Conservation (phyloP, 1,139 yeast species). For the Pichia sp. region DNA sequence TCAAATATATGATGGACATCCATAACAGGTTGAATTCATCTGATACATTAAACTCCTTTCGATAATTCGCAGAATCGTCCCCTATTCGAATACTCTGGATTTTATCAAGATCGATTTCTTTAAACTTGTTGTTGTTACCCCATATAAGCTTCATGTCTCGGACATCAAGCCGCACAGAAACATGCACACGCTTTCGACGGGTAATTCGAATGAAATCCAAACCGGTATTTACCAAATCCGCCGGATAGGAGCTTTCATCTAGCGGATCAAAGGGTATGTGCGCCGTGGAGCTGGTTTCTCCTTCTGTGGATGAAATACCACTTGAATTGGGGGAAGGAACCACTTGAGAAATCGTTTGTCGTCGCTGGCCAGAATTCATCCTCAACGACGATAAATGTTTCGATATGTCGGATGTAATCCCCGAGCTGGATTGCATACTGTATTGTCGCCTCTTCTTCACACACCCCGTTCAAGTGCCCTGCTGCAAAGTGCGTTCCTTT, state of each 20-base stretch:
- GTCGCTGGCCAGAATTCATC: conserved; percentile 1
- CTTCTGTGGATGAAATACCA: neutral
- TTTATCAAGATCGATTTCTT: conserved; percentile 5
- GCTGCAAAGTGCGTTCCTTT: too few relatives aligned
- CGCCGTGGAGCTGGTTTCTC: neutral
- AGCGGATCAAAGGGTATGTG: conserved; percentile 3
- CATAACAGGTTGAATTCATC: conserved; percentile 59
- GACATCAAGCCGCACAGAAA: conserved; percentile 4
- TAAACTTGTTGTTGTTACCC: conserved; percentile 6
- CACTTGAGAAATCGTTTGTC: neutral
- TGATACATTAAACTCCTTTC: conserved; percentile 75
- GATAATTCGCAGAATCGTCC: conserved; percentile 66
- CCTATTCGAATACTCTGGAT: conserved; percentile 59
- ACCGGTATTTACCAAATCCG: conserved; percentile 8
- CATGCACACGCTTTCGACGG: conserved; percentile 4
- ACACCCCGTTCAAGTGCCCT: too few relatives aligned
- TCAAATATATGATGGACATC: conserved; percentile 65
- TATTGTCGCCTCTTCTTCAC: too few relatives aligned
- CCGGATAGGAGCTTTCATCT: conserved; percentile 5
- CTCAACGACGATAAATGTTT: conserved; percentile 6
- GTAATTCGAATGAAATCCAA: conserved; percentile 16
- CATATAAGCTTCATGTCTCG: conserved; percentile 5
- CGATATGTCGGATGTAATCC: neutral
- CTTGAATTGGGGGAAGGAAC: neutral
- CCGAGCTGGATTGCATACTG: too few relatives aligned